Base-by-base conservation (phyloP, 2,329 filamentous ascomycete species). In the Curvularia spicifera region DNA sequence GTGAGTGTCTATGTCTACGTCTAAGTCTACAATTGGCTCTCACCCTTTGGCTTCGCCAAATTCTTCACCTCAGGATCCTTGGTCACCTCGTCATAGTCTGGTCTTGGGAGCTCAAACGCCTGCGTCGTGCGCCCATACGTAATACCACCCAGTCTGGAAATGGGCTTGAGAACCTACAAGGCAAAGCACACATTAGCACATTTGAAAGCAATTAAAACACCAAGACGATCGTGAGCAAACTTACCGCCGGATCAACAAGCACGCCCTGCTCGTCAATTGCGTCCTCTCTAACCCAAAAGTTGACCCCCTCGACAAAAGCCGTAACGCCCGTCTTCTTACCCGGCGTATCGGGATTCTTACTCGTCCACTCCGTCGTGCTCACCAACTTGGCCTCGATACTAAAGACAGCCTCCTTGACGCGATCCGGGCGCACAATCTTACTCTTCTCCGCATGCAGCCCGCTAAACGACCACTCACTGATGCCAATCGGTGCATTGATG, bases 281-380 rank as follows among this genome's bases (percentile, higher is more conserved):
- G 78, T 97, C 94, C 74, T 96, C 91, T 52, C 93, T 81, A 1
- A 88, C 92, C 92, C 93, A 97, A 73, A 97, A 97, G 28, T 89
- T 83, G 33, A 90, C 88, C 0, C 92, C 94, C 79, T 97, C 92
- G 12, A 97, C 82, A 33, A 96, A 84, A 1, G 85, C 89, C 62
- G 97, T 71, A 4, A 89, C 88, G 0, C 89, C 87, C 0, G 89
- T 89, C 81, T 88, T 93, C 79, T 88, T 89, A 2, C 91, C 92
- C 0, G 89, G 89, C 2, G 79, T 87, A 0, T 82, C 82, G 13
- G 61, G 57, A 55, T 64, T 70, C 51, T 84, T 83, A 75, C 88
- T 91, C 76, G 94, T 89, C 78, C 91, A 96, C 78, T 97, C 92
- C 69, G 88, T 78, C 77, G 82, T 81, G 54, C 87, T 87, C 61